Conservation (phyloP, 768 basidiomycete genomes). For the Naematelia aurantialba region DNA sequence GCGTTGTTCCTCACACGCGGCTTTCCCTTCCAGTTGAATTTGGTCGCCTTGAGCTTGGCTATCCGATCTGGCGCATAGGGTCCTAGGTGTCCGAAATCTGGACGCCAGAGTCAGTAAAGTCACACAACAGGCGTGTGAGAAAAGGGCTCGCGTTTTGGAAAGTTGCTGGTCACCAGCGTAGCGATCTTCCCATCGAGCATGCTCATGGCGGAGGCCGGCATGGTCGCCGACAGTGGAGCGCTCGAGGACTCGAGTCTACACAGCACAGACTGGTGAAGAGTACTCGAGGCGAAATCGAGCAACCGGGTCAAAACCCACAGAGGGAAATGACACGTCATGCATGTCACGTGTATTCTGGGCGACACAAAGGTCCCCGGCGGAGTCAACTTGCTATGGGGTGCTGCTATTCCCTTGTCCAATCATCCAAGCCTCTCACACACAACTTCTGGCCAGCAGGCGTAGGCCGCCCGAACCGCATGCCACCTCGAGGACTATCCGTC, state of each 20-base stretch:
- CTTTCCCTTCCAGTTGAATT: not conserved
- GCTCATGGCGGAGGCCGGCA: too few species aligned
- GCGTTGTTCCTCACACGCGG: not conserved
- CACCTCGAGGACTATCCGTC: not conserved
- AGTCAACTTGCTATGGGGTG: too few species aligned
- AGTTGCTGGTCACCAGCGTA: not conserved
- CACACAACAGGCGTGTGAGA: not conserved
- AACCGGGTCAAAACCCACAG: too few species aligned
- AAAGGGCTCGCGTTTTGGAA: not conserved
- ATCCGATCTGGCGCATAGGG: not conserved
- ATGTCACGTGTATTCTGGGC: not conserved
- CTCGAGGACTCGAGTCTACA: too few species aligned
- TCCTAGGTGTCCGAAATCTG: not conserved
- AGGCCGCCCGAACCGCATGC: too few species aligned
- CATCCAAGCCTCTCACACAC: too few species aligned
- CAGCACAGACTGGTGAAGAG: too few species aligned
- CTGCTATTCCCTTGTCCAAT: too few species aligned
- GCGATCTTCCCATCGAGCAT: too few species aligned
- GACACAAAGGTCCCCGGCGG: too few species aligned
- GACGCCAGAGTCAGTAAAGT: not conserved
- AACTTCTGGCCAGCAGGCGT: too few species aligned
- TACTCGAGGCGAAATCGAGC: not conserved
- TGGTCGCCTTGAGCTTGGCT: not conserved
- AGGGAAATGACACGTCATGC: not conserved
- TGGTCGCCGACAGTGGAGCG: too few species aligned